Conservation (phyloP, 768 basidiomycete species). For the Cyclocybe cylindracea region DNA sequence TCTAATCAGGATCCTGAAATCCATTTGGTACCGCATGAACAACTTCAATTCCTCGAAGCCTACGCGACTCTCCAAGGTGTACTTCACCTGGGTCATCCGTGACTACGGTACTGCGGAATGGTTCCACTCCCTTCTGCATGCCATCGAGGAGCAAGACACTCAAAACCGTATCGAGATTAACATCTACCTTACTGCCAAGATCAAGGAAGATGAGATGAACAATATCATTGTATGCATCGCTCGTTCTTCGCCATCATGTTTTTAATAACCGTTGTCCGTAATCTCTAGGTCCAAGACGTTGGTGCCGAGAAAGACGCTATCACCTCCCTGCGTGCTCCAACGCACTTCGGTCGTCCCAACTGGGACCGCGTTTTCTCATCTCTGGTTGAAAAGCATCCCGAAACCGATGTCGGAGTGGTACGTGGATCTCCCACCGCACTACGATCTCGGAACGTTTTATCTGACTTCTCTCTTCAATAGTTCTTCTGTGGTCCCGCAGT, state of each 20-base stretch:
- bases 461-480: conserved; percentile 22
- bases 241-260: not conserved
- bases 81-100: conserved; percentile 95
- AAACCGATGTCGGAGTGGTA: conserved; percentile 89
- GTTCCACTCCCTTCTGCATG: conserved; percentile 93
- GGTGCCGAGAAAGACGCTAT: conserved; percentile 93
- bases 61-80: conserved; percentile 87
- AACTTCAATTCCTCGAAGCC: conserved; percentile 72
- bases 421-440: conserved; percentile 19
- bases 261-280: not conserved
- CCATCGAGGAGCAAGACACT: conserved; percentile 91
- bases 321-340: conserved; percentile 85
- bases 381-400: conserved; percentile 79
- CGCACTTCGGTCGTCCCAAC: conserved; percentile 91
- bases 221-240: conserved; percentile 73
- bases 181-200: conserved; percentile 89
- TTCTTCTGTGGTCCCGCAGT: conserved; percentile 88
- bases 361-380: conserved; percentile 76
- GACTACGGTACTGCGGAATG: conserved; percentile 89
- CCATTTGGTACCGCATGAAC: conserved; percentile 97
- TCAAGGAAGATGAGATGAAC: conserved; percentile 91
- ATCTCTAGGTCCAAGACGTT: conserved; percentile 73
- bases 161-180: conserved; percentile 89
- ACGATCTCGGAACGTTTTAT: not conserved
- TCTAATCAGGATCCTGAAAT: conserved; percentile 70